These are phyloP conservation scores for Taxawa tesnikishii DNA, from an alignment of 2,329 filamentous ascomycete genomes.

Conservation along the genomic window DNA sequence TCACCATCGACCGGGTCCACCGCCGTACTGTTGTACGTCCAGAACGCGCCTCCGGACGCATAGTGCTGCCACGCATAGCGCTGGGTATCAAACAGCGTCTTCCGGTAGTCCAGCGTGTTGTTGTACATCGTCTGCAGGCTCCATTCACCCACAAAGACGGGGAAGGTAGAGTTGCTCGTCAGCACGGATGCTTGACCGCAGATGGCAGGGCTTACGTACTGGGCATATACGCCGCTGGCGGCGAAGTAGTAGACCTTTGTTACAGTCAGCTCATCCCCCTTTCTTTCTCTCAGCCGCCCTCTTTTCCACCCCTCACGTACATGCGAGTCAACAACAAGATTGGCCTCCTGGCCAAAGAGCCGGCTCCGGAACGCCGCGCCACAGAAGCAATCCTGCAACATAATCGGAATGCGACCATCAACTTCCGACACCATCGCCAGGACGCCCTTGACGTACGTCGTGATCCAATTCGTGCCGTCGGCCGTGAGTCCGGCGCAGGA, in stretches of 20 bases:
- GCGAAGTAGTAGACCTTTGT: conserved; percentile 22
- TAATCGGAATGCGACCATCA: conserved; percentile 19
- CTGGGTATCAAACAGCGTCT: conserved; percentile 19
- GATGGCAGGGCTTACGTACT: conserved; percentile 15
- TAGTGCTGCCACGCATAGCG: conserved; percentile 22
- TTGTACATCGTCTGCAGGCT: conserved; percentile 19
- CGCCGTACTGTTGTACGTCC: conserved; percentile 9
- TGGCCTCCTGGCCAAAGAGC: conserved; percentile 13
- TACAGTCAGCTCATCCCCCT: too few species aligned
- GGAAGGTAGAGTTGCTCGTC: conserved; percentile 15
- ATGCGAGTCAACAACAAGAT: conserved; percentile 20
- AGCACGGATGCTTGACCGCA: conserved; percentile 15
- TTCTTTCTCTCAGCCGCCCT: too few species aligned
- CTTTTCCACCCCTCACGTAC: too few species aligned
- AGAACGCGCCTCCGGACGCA: conserved; percentile 19
- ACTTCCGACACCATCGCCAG: conserved; percentile 13
- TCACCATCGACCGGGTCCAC: conserved; percentile 10
- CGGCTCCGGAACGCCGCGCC: conserved; percentile 16
- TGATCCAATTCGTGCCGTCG: conserved; percentile 18
- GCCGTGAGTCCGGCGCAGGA: conserved; percentile 18
- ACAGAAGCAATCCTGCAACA: conserved; percentile 21
- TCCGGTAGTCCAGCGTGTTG: conserved; percentile 18
- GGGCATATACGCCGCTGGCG: conserved; percentile 12
- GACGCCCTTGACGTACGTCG: conserved; percentile 20
- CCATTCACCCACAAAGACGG: conserved; percentile 24